phyloP scores from a whole-genome alignment of 345 rosid genomes.

The Microthlaspi erraticum region DNA sequence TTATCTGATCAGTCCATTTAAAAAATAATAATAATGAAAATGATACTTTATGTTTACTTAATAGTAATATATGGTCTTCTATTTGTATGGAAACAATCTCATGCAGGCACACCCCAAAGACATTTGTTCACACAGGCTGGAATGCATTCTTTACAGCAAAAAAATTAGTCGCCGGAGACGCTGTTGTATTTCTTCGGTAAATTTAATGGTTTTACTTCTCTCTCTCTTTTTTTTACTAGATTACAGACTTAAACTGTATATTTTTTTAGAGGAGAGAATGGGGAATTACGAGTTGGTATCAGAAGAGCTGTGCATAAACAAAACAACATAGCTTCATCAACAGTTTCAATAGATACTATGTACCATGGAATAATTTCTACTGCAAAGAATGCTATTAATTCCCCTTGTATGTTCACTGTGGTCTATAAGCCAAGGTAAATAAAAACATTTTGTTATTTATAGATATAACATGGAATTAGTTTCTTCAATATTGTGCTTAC shows the following conservation, averaged over 20 bases:
- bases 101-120: background rate
- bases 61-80: background rate
- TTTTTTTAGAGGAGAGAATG: background rate
- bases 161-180: background rate
- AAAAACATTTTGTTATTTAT: background rate
- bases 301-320: background rate
- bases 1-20: background rate
- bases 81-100: background rate
- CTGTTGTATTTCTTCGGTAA: background rate
- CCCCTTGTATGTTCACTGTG: background rate
- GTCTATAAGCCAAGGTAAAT: background rate
- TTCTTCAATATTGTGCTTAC: background rate
- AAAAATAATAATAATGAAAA: conserved; percentile 4
- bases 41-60: background rate
- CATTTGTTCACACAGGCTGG: background rate
- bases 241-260: background rate
- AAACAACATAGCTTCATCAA: background rate
- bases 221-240: background rate
- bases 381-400: background rate
- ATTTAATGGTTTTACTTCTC: background rate
- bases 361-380: background rate
- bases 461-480: background rate
- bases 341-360: background rate
- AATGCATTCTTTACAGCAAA: background rate
- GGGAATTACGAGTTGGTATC: background rate